Evolutionary conservation across 2,329 filamentous ascomycete species (phyloP).

Genomic region (Phaeosphaeria sp.): DNA sequence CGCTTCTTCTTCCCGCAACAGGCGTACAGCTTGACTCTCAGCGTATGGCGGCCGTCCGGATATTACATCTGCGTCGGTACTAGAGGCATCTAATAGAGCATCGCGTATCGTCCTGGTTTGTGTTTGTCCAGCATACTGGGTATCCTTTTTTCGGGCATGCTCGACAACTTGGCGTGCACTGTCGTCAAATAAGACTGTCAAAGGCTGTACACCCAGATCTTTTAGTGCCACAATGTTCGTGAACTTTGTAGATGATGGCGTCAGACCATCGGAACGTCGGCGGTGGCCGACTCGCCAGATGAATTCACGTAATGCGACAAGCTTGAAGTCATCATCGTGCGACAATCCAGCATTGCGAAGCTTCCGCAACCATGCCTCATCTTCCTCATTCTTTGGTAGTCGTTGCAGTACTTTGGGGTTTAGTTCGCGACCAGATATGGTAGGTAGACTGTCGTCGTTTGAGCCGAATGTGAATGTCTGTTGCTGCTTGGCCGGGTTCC

Average conservation of each 20-base stretch:
- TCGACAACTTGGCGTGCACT: constrained; percentile 58
- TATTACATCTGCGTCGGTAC: constrained; percentile 77
- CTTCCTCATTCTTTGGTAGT: constrained; percentile 82
- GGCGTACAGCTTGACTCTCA: constrained; percentile 49
- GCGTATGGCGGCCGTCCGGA: constrained; percentile 52
- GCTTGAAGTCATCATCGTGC: constrained; percentile 85
- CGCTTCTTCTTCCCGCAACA: constrained; percentile 32
- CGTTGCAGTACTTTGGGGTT: constrained; percentile 66
- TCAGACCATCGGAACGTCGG: constrained; percentile 64
- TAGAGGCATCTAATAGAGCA: constrained; percentile 88
- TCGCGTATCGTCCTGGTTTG: constrained; percentile 82
- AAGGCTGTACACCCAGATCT: constrained; percentile 77
- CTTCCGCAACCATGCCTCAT: constrained; percentile 89
- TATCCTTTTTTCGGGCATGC: constrained; percentile 35
- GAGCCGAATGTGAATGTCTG: constrained; percentile 72
- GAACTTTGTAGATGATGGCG: constrained; percentile 54
- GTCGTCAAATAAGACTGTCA: constrained; percentile 93
- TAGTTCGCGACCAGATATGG: constrained; percentile 64
- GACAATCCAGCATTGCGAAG: constrained; percentile 83
- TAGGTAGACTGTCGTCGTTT: constrained; percentile 60
- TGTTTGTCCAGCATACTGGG: constrained; percentile 41
- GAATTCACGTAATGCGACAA: constrained; percentile 85
- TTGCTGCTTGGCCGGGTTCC: constrained; percentile 77
- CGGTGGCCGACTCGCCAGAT: constrained; percentile 85
- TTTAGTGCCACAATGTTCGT: constrained; percentile 78